A percentile compares a stretch with the other conserved stretches of the same genome.
Conservation (phyloP, 805 yeast species). For the Myxozyma melibiosi region DNA sequence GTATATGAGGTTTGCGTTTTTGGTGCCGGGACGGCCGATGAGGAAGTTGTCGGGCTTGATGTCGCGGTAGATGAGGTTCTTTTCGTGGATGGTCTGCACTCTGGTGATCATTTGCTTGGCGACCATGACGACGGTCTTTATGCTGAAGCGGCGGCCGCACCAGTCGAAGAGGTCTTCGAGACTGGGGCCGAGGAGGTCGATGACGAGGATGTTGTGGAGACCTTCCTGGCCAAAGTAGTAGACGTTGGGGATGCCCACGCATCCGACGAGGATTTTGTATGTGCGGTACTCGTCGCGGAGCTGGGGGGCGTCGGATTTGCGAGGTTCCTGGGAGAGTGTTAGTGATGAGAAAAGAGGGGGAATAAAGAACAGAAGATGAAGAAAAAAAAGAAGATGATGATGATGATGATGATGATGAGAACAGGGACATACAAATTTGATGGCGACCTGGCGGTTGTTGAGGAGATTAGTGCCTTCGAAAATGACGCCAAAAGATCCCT, state of each 20-base stretch:
- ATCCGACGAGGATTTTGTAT: slow-evolving; percentile 82
- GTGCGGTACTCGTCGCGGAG: slow-evolving; percentile 94
- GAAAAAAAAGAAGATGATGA: background rate
- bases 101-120: slow-evolving; percentile 89
- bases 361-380: background rate
- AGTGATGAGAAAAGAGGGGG: background rate
- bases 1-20: slow-evolving; percentile 82
- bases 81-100: slow-evolving; percentile 83
- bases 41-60: slow-evolving; percentile 97
- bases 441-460: slow-evolving; percentile 91
- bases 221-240: slow-evolving; percentile 99
- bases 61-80: slow-evolving; percentile 91
- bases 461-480: slow-evolving; percentile 93
- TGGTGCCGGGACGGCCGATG: slow-evolving; percentile 84
- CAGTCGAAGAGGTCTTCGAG: slow-evolving; percentile 96
- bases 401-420: background rate
- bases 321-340: slow-evolving; percentile 55
- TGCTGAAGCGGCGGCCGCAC: slow-evolving; percentile 89
- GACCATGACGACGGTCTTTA: slow-evolving; percentile 88
- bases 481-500: slow-evolving; percentile 96
- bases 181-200: slow-evolving; percentile 93
- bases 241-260: slow-evolving; percentile 90
- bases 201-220: slow-evolving; percentile 89
- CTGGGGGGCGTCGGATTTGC: slow-evolving; percentile 97
- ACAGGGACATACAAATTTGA: slow-evolving; percentile 64